These are phyloP conservation scores for Trypanosoma mega DNA, from an alignment of 208 protist species.

Conservation along the genomic window DNA sequence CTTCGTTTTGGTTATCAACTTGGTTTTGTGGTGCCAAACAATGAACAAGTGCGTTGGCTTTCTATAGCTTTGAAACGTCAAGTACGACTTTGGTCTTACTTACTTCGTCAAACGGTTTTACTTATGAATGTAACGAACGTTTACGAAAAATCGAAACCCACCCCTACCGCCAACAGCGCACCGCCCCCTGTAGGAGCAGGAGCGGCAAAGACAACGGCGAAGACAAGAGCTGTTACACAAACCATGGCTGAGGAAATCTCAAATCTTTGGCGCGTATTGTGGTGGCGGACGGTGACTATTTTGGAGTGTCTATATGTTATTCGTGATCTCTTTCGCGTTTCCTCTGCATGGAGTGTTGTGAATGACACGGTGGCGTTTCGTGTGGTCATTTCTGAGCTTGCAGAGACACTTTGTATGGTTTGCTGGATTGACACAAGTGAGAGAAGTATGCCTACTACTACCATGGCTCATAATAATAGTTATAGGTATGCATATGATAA, in stretches of 20 bases:
- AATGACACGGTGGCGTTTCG: conserved; percentile 7
- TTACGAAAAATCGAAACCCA: not conserved
- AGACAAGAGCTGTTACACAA: not conserved
- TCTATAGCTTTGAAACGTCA: conserved; percentile 7
- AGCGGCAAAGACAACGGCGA: not conserved
- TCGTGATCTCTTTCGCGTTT: conserved; percentile 13
- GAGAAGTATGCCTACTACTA: not conserved
- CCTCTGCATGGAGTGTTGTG: conserved; percentile 5
- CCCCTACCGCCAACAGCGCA: not conserved
- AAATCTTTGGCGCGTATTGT: conserved; percentile 1
- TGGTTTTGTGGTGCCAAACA: conserved; percentile 7
- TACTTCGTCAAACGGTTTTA: conserved; percentile 2
- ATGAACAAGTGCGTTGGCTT: conserved; percentile 17
- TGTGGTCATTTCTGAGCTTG: conserved; percentile 7
- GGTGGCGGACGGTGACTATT: conserved; percentile 13
- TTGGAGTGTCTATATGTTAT: conserved; percentile 18
- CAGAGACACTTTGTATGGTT: conserved; percentile 4
- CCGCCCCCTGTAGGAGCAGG: not conserved
- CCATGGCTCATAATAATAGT: not conserved
- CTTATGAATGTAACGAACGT: not conserved
- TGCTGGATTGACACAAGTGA: conserved; percentile 16
- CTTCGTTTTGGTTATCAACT: conserved; percentile 14
- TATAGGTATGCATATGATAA: not conserved
- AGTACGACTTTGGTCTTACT: conserved; percentile 1
- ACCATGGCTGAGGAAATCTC: not conserved